A percentile compares a stretch with the other conserved stretches of the same genome.
These are phyloP conservation scores for Babesia gibsoni DNA, from an alignment of 169 alveolate species.

Conservation along the genomic window DNA sequence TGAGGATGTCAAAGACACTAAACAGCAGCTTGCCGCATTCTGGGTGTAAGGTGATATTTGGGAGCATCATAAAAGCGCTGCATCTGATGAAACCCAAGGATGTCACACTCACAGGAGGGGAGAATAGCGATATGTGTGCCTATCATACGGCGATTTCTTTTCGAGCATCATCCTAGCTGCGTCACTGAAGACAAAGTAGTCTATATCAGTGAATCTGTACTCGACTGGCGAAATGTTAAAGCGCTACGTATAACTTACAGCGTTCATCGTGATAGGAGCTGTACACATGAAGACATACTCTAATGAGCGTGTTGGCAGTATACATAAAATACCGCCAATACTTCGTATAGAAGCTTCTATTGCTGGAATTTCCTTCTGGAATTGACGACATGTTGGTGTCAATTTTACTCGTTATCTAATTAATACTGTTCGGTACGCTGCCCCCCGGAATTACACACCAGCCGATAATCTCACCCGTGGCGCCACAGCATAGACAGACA, in stretches of 20 bases:
- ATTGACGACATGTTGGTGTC: too few relatives aligned
- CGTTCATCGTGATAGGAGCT: slow-evolving; percentile 22
- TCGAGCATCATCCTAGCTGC: slow-evolving; percentile 90
- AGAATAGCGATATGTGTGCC: slow-evolving; percentile 97
- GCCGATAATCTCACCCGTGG: too few relatives aligned
- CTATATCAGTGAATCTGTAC: slow-evolving; percentile 95
- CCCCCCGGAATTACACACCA: too few relatives aligned
- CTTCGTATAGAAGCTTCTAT: too few relatives aligned
- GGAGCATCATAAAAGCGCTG: slow-evolving; percentile 74
- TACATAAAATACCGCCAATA: slow-evolving; percentile 39
- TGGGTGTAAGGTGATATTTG: slow-evolving; percentile 65
- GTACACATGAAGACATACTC: slow-evolving; percentile 20
- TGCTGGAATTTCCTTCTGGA: too few relatives aligned
- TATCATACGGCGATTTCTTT: slow-evolving; percentile 92
- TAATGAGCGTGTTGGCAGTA: slow-evolving; percentile 8
- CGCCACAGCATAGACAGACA: too few relatives aligned
- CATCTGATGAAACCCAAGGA: background rate
- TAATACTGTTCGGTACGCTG: too few relatives aligned
- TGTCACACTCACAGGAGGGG: slow-evolving; percentile 82
- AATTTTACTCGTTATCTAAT: too few relatives aligned
- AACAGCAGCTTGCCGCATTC: slow-evolving; percentile 88
- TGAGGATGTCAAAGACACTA: slow-evolving; percentile 79
- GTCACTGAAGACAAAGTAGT: slow-evolving; percentile 95
- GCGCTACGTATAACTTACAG: slow-evolving; percentile 27
- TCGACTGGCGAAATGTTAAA: too few relatives aligned